Conservation (phyloP, 2,329 filamentous ascomycete genomes). For the Truncatella angustata region DNA sequence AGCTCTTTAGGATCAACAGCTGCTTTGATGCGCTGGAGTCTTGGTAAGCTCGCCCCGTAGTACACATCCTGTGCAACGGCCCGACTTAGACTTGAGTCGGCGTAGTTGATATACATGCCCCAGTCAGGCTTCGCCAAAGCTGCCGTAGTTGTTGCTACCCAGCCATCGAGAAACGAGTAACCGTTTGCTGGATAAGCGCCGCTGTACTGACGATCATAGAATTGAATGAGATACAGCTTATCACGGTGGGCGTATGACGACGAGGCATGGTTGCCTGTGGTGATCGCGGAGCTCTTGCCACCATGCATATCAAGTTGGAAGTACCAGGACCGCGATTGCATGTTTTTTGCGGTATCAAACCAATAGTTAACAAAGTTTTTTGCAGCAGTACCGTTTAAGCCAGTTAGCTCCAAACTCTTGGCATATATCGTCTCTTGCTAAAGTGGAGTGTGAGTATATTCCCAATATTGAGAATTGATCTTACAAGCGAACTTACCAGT, state of each 20-base stretch:
- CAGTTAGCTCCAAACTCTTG: constrained; percentile 38
- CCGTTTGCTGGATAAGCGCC: constrained; percentile 26
- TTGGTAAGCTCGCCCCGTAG: not conserved
- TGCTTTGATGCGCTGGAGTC: constrained; percentile 7
- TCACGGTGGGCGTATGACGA: constrained; percentile 42
- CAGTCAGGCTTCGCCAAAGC: constrained; percentile 20
- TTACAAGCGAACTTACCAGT: constrained; percentile 20
- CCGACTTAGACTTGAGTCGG: constrained; percentile 1
- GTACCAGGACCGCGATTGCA: constrained; percentile 36
- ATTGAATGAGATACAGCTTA: constrained; percentile 48
- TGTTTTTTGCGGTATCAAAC: constrained; percentile 34
- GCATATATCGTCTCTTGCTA: constrained; percentile 43
- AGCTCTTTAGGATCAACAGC: constrained; percentile 5
- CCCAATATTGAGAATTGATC: too few species aligned
- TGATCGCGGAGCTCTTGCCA: constrained; percentile 36
- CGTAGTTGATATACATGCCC: constrained; percentile 21
- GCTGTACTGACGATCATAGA: constrained; percentile 39
- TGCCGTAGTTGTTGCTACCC: constrained; percentile 21
- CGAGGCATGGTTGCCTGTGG: constrained; percentile 22
- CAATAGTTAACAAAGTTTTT: constrained; percentile 37
- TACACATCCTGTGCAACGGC: constrained; percentile 1
- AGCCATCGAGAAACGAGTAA: constrained; percentile 25
- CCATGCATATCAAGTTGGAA: constrained; percentile 42
- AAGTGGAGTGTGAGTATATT: too few species aligned
- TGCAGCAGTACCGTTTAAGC: constrained; percentile 33